Conservation (phyloP, 2,329 filamentous ascomycete species). For the Paraphaeosphaeria sporulosa region DNA sequence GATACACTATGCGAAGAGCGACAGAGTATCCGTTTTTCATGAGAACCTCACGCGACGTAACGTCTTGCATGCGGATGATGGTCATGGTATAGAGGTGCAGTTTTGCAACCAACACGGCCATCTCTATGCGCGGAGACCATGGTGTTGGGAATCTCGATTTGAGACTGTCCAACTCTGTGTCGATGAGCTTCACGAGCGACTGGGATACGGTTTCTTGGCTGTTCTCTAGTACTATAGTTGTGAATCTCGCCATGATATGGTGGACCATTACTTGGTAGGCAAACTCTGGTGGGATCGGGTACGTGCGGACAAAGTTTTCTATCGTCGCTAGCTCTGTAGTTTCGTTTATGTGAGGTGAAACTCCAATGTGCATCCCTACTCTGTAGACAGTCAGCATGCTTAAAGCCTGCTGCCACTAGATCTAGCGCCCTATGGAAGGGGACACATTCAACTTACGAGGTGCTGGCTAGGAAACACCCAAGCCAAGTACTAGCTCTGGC, state of each 20-base stretch:
- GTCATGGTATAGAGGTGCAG: constrained; percentile 31
- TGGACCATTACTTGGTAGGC: constrained; percentile 32
- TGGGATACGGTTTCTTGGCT: constrained; percentile 24
- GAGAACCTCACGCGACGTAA: constrained; percentile 27
- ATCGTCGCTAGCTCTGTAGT: constrained; percentile 27
- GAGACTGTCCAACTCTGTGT: constrained; percentile 28
- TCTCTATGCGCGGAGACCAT: constrained; percentile 27
- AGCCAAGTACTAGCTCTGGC: constrained; percentile 32
- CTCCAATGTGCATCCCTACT: constrained; percentile 28
- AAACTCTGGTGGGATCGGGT: constrained; percentile 28
- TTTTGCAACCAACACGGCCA: constrained; percentile 25
- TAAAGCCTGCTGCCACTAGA: background rate
- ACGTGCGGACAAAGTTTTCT: constrained; percentile 26
- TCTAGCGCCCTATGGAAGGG: background rate
- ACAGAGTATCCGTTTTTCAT: constrained; percentile 27
- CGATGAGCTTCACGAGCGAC: constrained; percentile 30
- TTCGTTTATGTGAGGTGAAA: constrained; percentile 24
- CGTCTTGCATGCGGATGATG: constrained; percentile 28
- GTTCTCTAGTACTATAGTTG: constrained; percentile 28
- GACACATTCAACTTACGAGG: constrained; percentile 21
- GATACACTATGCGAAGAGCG: constrained; percentile 28
- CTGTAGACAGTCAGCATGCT: constrained; percentile 14
- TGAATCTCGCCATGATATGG: constrained; percentile 30
- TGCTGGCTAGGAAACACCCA: constrained; percentile 28
- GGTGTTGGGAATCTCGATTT: constrained; percentile 23